These are phyloP conservation scores for Brassica juncea DNA, from an alignment of 345 rosid genomes.

Conservation along the genomic window DNA sequence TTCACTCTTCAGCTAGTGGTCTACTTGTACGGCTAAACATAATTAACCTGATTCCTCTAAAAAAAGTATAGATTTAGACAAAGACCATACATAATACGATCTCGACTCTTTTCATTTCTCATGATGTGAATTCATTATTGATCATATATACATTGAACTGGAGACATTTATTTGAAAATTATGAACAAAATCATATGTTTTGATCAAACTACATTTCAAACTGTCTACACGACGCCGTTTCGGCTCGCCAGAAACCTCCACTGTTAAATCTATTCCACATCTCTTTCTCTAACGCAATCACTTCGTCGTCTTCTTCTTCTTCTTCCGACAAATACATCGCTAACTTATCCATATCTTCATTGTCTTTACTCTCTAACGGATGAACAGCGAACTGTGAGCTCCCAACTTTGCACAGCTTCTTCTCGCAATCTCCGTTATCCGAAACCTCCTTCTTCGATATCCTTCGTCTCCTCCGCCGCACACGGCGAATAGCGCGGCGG, in stretches of 20 bases:
- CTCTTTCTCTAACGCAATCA: slow-evolving; percentile 51
- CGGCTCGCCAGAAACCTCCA: slow-evolving; percentile 65
- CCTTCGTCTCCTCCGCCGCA: slow-evolving; percentile 29
- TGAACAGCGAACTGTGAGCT: slow-evolving; percentile 38
- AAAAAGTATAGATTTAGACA: not conserved
- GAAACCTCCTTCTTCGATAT: slow-evolving; percentile 27
- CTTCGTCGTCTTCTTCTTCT: slow-evolving; percentile 39
- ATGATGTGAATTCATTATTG: not conserved
- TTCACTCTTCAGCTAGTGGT: slow-evolving; percentile 18
- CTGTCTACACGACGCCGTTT: slow-evolving; percentile 22
- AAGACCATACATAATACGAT: too few relatives aligned
- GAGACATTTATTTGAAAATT: not conserved
- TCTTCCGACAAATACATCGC: slow-evolving; percentile 31
- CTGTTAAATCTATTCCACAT: slow-evolving; percentile 60
- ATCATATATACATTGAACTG: not conserved
- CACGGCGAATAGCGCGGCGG: slow-evolving; percentile 40
- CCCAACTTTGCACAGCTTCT: slow-evolving; percentile 31
- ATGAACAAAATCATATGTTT: not conserved
- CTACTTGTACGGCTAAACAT: slow-evolving; percentile 22
- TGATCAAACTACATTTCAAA: slow-evolving; percentile 6
- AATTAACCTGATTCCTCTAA: not conserved
- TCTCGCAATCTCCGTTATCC: slow-evolving; percentile 11
- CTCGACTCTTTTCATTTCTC: not conserved
- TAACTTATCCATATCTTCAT: not conserved
- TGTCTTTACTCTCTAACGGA: slow-evolving; percentile 24